These are phyloP conservation scores for Ceratocystis cubensis DNA, from an alignment of 2,329 filamentous ascomycete genomes.

Conservation along the genomic window DNA sequence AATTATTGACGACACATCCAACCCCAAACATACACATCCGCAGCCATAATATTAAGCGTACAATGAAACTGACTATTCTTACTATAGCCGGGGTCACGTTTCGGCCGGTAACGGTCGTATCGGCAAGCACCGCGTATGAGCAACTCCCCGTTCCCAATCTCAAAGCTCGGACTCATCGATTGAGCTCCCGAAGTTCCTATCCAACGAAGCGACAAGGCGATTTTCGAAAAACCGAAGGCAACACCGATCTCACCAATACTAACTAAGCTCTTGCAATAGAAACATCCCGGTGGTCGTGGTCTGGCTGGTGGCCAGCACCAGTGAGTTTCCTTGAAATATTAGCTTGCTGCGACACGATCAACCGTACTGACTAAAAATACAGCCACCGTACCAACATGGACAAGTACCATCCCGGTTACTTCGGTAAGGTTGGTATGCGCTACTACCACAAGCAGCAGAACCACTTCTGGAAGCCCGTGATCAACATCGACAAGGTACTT, in stretches of 20 bases:
- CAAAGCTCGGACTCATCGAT: not conserved
- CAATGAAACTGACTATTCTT: slow-evolving; percentile 27
- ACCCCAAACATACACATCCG: slow-evolving; percentile 10
- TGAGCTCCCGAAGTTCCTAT: not conserved
- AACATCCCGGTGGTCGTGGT: slow-evolving; percentile 73
- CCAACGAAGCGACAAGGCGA: not conserved
- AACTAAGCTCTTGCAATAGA: slow-evolving; percentile 30
- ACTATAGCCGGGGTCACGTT: slow-evolving; percentile 80
- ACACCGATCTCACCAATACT: slow-evolving; percentile 11
- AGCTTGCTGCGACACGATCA: not conserved
- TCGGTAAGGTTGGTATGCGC: slow-evolving; percentile 91
- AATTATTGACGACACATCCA: slow-evolving; percentile 14
- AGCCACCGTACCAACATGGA: slow-evolving; percentile 22
- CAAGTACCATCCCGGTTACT: slow-evolving; percentile 97
- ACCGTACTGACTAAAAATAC: slow-evolving; percentile 13
- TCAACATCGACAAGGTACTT: slow-evolving; percentile 95
- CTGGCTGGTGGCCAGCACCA: slow-evolving; percentile 98
- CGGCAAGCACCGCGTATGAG: slow-evolving; percentile 70
- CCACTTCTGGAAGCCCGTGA: slow-evolving; percentile 95
- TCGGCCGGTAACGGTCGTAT: slow-evolving; percentile 96
- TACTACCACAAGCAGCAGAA: slow-evolving; percentile 94
- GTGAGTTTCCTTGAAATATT: slow-evolving; percentile 19
- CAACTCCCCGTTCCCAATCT: slow-evolving; percentile 1
- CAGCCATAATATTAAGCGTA: not conserved
- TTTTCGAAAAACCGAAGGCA: not conserved